Base-by-base conservation (phyloP, 176 grass and related monocot species). In the Eremochloa ophiuroides region DNA sequence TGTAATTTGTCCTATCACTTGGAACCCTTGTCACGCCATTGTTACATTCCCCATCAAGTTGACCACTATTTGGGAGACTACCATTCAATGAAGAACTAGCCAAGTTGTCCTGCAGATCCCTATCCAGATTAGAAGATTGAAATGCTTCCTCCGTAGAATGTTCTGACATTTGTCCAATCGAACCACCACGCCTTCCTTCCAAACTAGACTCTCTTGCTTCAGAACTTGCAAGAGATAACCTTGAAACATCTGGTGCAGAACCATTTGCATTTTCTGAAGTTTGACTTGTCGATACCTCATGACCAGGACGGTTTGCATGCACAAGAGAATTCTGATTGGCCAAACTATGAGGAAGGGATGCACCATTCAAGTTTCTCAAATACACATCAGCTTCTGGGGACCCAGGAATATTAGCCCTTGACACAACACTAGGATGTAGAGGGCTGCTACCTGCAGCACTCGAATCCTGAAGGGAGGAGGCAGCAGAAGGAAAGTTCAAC, bases 401-500 rank as follows among this genome's bases (percentile, higher is more conserved):
- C 53, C 87, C 90, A 83, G 78, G 86, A 80, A 80, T 68, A 78
- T 83, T 89, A 50, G 77, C 14, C 81, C 70, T 87, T 28, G 80
- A 23, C 61, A 27, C 39, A 41, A 74, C 72, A 58, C 40, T 90
- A 86, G 86, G 82, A 78, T 94, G 88, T 71, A 88, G 76, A 74
- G 83, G 88, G 63, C 88, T 86, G 39, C 80, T 66, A 34, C 83
- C 79, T 78, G 79, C 35, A 42, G 74, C 23, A 26, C 64, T 85
- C 71, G 75, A 78, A 89, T 91, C 89, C 38, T 78, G 82, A 65
- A 87, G 73, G 44, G 80, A 64, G 29, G 88, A 84, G 16, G 74
- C 82, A 73, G 78, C 86, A 76, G 84, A 86, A 85, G 87, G 91
- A 20, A 93, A 92, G 83, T 93, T 93, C 79, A 84, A 78, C 78